phyloP scores from a whole-genome alignment of 306 rosid species.

The cucumber (Cucumis sativus) region Cucumber_9930_V3 NC_026661.2:2948001-2948500 shows the following conservation, averaged over 20 bases:
- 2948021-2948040: too few species aligned
- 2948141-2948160: too few species aligned
- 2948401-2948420: background rate
- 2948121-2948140: too few species aligned
- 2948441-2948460: background rate
- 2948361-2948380: too few species aligned
- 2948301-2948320: background rate
- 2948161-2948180: too few species aligned
- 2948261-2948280: background rate
- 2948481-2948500: background rate
- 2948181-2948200: too few species aligned
- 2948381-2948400: background rate
- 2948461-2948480: constrained; percentile 1
- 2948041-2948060: too few species aligned
- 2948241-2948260: background rate
- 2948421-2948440: background rate
- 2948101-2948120: too few species aligned
- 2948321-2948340: background rate
- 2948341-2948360: background rate
- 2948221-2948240: background rate
- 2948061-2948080: too few species aligned
- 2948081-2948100: too few species aligned
- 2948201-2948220: background rate
- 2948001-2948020: too few species aligned
- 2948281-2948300: background rate